Percentiles rank a stretch among this genome's conserved stretches.
Conservation (phyloP, 805 yeast genomes). For the Lachancea quebecensis region DNA sequence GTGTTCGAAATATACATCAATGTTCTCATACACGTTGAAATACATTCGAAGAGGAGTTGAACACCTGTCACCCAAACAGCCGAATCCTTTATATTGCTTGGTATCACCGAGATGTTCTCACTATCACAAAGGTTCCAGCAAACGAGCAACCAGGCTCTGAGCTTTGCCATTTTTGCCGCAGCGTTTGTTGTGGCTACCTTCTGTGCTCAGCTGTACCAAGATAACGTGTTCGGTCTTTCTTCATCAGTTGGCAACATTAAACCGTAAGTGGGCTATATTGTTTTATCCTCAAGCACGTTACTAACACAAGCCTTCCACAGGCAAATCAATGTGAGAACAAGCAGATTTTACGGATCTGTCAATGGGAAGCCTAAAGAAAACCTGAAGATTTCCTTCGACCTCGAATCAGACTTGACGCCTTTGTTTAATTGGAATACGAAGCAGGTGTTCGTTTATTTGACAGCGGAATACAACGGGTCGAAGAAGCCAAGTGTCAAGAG, state of each 20-base stretch:
- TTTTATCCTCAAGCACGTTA: background rate
- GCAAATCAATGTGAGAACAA: slow-evolving; percentile 41
- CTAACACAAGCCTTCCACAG: slow-evolving; percentile 19
- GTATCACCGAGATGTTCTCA: slow-evolving; percentile 33
- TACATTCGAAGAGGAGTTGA: too few species aligned
- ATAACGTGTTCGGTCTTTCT: slow-evolving; percentile 40
- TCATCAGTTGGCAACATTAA: slow-evolving; percentile 33
- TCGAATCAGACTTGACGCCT: slow-evolving; percentile 66
- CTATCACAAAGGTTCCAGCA: slow-evolving; percentile 41
- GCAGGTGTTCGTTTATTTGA: slow-evolving; percentile 85
- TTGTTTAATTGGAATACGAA: slow-evolving; percentile 96
- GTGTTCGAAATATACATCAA: too few species aligned
- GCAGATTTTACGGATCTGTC: slow-evolving; percentile 61
- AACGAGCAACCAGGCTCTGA: slow-evolving; percentile 46
- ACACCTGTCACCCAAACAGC: too few species aligned
- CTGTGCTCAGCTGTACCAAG: slow-evolving; percentile 40
- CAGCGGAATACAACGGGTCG: slow-evolving; percentile 67
- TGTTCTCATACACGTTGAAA: too few species aligned
- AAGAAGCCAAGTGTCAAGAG: slow-evolving; percentile 39
- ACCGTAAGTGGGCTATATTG: slow-evolving; percentile 21
- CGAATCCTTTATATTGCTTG: too few species aligned
- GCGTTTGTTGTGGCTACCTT: slow-evolving; percentile 44
- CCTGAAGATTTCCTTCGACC: slow-evolving; percentile 61
- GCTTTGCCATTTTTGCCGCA: slow-evolving; percentile 43
- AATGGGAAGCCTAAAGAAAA: slow-evolving; percentile 71